These are phyloP conservation scores for Odonthalia washingtoniensis DNA, from an alignment of 31 red algal genomes.

Conservation along the genomic window DNA sequence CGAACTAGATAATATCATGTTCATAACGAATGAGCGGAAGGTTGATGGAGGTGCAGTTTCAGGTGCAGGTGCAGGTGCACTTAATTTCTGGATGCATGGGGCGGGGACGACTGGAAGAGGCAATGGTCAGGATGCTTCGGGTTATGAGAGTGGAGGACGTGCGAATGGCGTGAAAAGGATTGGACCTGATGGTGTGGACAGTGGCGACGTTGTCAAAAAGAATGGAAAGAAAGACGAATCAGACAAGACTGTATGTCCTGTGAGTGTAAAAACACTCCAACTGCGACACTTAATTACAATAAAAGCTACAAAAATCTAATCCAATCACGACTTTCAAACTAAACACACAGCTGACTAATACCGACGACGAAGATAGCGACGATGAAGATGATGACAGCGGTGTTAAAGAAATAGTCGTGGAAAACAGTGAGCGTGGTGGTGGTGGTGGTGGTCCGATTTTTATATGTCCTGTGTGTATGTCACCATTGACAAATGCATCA, in stretches of 20 bases:
- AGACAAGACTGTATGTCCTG: slow-evolving; percentile 13
- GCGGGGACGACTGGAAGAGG: neutral
- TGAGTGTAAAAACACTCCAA: neutral
- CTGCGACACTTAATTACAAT: slow-evolving; percentile 4
- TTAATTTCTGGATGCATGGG: slow-evolving; percentile 36
- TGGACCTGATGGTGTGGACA: neutral
- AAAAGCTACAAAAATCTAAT: neutral
- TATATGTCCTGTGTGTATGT: slow-evolving; percentile 75
- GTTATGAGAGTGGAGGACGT: neutral
- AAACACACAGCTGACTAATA: neutral
- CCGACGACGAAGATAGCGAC: neutral
- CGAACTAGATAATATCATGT: neutral
- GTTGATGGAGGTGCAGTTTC: neutral
- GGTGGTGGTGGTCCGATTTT: slow-evolving; percentile 18
- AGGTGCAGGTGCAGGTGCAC: neutral
- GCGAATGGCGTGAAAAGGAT: neutral
- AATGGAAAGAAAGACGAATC: neutral
- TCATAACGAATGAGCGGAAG: neutral
- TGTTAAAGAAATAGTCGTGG: neutral
- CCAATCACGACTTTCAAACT: neutral
- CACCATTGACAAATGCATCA: slow-evolving; percentile 66
- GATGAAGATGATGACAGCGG: neutral
- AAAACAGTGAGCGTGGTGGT: neutral
- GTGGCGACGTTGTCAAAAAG: neutral
- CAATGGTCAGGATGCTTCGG: neutral